Evolutionary conservation across 2,329 filamentous ascomycete genomes (phyloP).

Genomic region (Monilinia aucupariae): DNA sequence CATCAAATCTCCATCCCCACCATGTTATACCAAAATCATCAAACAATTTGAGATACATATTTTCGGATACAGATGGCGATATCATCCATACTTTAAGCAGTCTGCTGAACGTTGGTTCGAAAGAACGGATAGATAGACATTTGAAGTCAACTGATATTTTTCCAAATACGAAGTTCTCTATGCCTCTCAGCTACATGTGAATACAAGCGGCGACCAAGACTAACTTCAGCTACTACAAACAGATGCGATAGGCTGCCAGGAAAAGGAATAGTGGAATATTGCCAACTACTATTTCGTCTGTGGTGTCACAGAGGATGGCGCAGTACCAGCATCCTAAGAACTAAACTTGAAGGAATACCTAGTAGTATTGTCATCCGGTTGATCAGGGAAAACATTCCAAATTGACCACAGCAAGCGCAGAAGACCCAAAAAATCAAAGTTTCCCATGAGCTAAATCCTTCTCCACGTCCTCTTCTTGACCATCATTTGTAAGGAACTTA

Average conservation of each 20-base stretch:
- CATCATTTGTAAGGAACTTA: not conserved
- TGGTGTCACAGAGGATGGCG: not conserved
- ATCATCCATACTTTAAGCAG: not conserved
- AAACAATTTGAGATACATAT: not conserved
- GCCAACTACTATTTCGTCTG: not conserved
- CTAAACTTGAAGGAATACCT: not conserved
- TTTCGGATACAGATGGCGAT: not conserved
- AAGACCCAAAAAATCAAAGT: not conserved
- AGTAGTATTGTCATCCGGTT: not conserved
- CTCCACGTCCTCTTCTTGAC: not conserved
- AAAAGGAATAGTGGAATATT: not conserved
- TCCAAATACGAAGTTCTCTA: not conserved
- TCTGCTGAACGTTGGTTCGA: not conserved
- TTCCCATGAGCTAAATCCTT: not conserved
- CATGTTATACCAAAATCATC: not conserved
- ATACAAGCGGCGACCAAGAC: not conserved
- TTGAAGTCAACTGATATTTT: not conserved
- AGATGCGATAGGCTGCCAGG: not conserved
- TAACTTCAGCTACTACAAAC: not conserved
- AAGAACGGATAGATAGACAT: not conserved
- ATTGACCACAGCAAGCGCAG: constrained; percentile 1
- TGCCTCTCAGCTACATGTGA: not conserved
- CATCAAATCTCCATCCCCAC: not conserved
- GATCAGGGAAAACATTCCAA: not conserved
- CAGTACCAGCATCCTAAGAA: not conserved